Evolutionary conservation across 2,329 filamentous ascomycete species (phyloP).

Genomic region (Trichoderma harzianum): DNA sequence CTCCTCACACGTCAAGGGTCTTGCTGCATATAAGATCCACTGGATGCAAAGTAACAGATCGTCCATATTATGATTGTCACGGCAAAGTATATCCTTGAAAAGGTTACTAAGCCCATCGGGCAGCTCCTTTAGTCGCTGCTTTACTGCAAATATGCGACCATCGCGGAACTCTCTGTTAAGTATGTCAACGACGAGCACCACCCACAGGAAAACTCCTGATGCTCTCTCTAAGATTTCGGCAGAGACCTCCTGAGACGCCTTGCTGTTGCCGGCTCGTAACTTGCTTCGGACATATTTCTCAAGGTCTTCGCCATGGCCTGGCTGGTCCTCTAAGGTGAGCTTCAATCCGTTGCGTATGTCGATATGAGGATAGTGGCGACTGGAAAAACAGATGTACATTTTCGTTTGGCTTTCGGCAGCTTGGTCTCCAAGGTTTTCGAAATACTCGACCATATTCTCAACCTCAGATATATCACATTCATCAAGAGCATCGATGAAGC

Average conservation of each 20-base stretch:
- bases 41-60: slow-evolving; percentile 44
- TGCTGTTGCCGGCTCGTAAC: neutral
- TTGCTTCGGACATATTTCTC: neutral
- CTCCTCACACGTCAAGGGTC: slow-evolving; percentile 42
- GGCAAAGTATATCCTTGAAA: slow-evolving; percentile 50
- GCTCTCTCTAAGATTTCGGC: neutral
- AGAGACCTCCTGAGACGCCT: neutral
- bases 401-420: neutral
- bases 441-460: neutral
- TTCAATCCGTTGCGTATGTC: neutral
- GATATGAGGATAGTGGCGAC: neutral
- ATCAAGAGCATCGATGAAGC: neutral
- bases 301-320: neutral
- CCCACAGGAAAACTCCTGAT: neutral
- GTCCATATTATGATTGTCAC: slow-evolving; percentile 42
- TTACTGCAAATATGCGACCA: neutral
- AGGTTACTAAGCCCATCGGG: slow-evolving; percentile 42
- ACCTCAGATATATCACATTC: neutral
- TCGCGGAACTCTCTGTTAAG: neutral
- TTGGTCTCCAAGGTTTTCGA: neutral
- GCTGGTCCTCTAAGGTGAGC: neutral
- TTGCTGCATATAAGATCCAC: slow-evolving; percentile 51
- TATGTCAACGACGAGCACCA: neutral
- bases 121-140: slow-evolving; percentile 31
- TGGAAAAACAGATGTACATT: neutral